Base-by-base conservation (phyloP, 176 grass and related monocot species). In the Rhynchospora breviuscula region DNA sequence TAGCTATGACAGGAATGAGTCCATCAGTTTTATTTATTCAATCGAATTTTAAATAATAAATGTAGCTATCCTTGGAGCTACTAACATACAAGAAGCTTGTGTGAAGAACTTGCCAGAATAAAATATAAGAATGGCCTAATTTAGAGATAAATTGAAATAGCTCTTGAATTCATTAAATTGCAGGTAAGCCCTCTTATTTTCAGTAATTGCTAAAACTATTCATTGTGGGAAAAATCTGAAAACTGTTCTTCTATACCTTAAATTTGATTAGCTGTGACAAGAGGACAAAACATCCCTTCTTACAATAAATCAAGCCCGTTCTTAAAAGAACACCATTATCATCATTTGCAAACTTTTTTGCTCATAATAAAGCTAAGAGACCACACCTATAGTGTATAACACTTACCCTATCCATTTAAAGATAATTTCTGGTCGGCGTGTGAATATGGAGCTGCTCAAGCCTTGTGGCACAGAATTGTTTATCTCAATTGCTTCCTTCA, bases 371-470 rank as follows among this genome's bases (percentile, higher is more conserved):
- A 72, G 40, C 46, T 52, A 52, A 51, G 22, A 75, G 46, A 75
- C 22, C 10, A 54, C 22, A 76, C 8, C 13, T 8, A 56, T 56
- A 77, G 46, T 75, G 46, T 15, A 56, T 78, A 78, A 18, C 73
- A 79, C 92, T 86, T 95, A 99, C 96, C 96, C 96, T 7, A 99
- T 87, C 96, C 96, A 95, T 88, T 95, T 99, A 82, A 99, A 99
- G 85, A 99, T 95, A 57, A 91, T 78, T 48, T 99, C 93, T 86
- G 96, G 91, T 65, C 81, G 89, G 52, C 81, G 92, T 63, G 96
- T 99, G 89, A 99, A 99, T 83, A 99, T 93, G 68, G 96, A 99
- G 64, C 96, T 99, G 83, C 96, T 99, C 79, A 99, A 75, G 22
- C 96, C 96, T 93, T 99, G 96, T 54, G 93, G 87, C 81, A 95